A percentile compares a stretch with the other conserved stretches of the same genome.
Conservation (phyloP, 1,284 basidiomycete genomes). For the Ceratobasidium sp. region DNA sequence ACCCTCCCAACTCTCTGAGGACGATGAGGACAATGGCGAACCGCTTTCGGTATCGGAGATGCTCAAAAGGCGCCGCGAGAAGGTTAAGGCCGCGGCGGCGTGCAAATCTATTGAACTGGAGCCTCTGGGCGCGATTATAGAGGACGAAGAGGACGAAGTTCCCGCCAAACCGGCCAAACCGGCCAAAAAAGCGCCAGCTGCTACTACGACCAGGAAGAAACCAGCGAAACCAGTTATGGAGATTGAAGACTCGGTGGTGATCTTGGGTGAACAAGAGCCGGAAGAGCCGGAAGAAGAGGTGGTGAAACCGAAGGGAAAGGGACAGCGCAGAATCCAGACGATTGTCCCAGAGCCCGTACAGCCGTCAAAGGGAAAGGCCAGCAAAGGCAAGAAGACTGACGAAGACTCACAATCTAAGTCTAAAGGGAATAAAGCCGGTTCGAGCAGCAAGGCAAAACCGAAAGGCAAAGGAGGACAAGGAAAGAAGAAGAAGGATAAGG, state of each 20-base stretch:
- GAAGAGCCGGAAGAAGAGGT: conserved; percentile 21
- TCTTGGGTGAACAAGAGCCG: neutral
- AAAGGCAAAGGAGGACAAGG: conserved; percentile 11
- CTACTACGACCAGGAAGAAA: neutral
- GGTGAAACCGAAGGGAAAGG: conserved; percentile 17
- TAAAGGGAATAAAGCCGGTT: neutral
- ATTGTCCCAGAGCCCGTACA: conserved; percentile 22
- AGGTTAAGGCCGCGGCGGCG: neutral
- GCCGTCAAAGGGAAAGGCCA: neutral
- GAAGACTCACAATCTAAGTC: neutral
- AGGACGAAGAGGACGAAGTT: neutral
- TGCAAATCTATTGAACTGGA: neutral
- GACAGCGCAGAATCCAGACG: conserved; percentile 31
- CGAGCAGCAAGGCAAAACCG: too few relatives aligned
- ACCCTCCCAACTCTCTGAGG: neutral
- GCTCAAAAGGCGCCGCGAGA: neutral
- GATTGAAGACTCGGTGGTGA: conserved; percentile 3
- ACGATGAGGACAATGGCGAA: neutral
- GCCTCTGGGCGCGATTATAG: neutral
- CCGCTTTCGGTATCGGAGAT: neutral
- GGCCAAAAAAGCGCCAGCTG: neutral
- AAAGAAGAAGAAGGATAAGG: conserved; percentile 12
- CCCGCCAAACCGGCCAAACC: neutral
- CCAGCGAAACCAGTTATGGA: neutral
- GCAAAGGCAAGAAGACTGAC: conserved; percentile 4